Conservation (phyloP, 192 early-diverging fungal genomes). For the Gigaspora rosea region DNA sequence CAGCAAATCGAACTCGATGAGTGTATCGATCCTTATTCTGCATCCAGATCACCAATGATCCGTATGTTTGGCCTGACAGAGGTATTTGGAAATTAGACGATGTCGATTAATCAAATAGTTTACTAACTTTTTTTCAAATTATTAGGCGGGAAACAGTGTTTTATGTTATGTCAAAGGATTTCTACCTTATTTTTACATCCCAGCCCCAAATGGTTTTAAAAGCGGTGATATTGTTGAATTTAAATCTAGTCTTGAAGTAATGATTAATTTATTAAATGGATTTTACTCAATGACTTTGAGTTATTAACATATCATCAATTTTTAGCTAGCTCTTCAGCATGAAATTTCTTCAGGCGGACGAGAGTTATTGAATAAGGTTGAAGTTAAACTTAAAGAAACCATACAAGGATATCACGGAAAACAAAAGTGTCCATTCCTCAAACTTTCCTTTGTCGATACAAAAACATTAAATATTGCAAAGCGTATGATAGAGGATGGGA, state of each 20-base stretch:
- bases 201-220: constrained; percentile 80
- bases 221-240: constrained; percentile 59
- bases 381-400: constrained; percentile 75
- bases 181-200: constrained; percentile 92
- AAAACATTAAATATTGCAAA: constrained; percentile 38
- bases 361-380: constrained; percentile 54
- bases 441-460: constrained; percentile 68
- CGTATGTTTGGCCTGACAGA: constrained; percentile 87
- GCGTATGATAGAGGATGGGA: constrained; percentile 34
- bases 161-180: constrained; percentile 90
- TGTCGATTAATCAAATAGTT: background rate
- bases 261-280: background rate
- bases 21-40: constrained; percentile 49
- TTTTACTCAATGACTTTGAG: constrained; percentile 6
- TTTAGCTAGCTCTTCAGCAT: background rate
- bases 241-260: constrained; percentile 56
- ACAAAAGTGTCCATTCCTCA: constrained; percentile 76
- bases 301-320: background rate
- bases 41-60: constrained; percentile 56
- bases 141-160: constrained; percentile 82
- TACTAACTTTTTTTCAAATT: constrained; percentile 3
- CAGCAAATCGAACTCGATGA: constrained; percentile 98
- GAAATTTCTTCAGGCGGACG: constrained; percentile 17
- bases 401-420: constrained; percentile 90
- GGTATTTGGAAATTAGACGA: constrained; percentile 39